phyloP scores from a whole-genome alignment of 257 asterid species.

The Datura wrightii region DNA sequence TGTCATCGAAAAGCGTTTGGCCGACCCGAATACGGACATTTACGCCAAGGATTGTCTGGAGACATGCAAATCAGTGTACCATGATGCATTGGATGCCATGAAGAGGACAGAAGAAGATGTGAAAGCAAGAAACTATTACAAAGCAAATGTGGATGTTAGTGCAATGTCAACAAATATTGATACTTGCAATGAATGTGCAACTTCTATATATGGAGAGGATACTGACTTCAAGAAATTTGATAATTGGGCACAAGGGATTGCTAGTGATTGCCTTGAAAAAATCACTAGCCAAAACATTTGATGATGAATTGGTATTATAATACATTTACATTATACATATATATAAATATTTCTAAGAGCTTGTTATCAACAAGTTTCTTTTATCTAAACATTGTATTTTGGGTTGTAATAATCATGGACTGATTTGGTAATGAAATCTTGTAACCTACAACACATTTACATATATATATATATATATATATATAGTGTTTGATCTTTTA shows the following conservation, averaged over 20 bases:
- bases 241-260: conserved; percentile 43
- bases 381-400: not conserved
- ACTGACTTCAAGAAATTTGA: conserved; percentile 40
- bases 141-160: conserved; percentile 46
- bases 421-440: conserved; percentile 17
- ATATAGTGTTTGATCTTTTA: not conserved
- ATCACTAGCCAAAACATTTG: not conserved
- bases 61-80: conserved; percentile 42
- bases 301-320: too few species aligned
- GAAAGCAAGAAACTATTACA: conserved; percentile 37
- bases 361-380: not conserved
- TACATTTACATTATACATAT: too few species aligned
- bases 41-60: conserved; percentile 36
- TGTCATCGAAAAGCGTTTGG: conserved; percentile 39
- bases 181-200: conserved; percentile 47
- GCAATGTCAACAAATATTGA: conserved; percentile 45
- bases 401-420: not conserved
- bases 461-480: too few species aligned
- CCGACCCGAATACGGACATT: not conserved
- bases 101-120: conserved; percentile 45
- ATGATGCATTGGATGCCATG: conserved; percentile 43
- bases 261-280: conserved; percentile 40
- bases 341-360: too few species aligned
- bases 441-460: not conserved
- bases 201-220: not conserved